Conservation (phyloP, 306 rosid genomes). For the Malus asiatica region DNA sequence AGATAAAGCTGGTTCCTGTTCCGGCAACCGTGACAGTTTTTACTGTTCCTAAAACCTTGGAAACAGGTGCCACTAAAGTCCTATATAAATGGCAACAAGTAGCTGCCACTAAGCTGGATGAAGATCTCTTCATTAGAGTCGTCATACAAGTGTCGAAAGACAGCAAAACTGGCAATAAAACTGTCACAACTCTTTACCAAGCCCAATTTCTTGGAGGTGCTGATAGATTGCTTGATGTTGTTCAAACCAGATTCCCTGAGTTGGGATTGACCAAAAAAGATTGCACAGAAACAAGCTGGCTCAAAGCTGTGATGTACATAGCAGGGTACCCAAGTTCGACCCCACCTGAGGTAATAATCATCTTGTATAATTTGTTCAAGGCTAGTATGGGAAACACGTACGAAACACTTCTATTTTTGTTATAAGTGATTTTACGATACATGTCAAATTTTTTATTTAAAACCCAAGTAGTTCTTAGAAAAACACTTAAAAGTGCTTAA, state of each 20-base stretch:
- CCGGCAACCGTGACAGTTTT: constrained; percentile 69
- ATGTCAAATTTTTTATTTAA: background rate
- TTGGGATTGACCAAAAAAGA: constrained; percentile 49
- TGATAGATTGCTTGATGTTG: constrained; percentile 39
- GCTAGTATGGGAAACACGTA: too few relatives aligned
- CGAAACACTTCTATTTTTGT: background rate
- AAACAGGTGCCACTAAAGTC: constrained; percentile 54
- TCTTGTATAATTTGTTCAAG: background rate
- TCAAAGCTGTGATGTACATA: constrained; percentile 58
- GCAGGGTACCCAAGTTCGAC: constrained; percentile 62
- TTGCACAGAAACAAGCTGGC: constrained; percentile 64
- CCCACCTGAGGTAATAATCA: constrained; percentile 25
- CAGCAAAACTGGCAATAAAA: constrained; percentile 29
- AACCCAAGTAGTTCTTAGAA: background rate
- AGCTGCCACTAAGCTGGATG: constrained; percentile 45
- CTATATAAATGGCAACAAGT: constrained; percentile 60
- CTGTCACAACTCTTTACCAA: constrained; percentile 56
- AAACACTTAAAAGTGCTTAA: background rate
- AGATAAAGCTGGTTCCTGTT: constrained; percentile 67
- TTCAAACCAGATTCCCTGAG: constrained; percentile 56
- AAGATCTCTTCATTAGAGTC: constrained; percentile 55
- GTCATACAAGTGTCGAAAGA: constrained; percentile 30
- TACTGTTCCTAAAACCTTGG: constrained; percentile 42
- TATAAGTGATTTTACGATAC: too few relatives aligned
- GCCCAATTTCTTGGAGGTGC: constrained; percentile 55